A percentile compares a stretch with the other conserved stretches of the same genome.
These are phyloP conservation scores for Pilasporangium apinafurcum DNA, from an alignment of 352 stramenopile genomes.

Conservation along the genomic window DNA sequence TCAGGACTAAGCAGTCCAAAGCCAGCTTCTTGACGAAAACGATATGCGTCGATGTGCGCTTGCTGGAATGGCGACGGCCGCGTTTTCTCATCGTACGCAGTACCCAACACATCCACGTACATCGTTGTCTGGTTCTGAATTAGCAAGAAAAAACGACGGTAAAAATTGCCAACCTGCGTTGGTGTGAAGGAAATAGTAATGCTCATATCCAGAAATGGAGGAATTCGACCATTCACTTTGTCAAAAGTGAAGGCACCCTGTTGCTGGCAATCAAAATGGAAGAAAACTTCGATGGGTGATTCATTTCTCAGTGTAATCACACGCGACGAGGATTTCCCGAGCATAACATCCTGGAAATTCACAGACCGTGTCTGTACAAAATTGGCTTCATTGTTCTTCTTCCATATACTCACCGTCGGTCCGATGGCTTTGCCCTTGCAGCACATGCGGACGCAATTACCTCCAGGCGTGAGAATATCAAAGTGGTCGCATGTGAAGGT, in stretches of 20 bases:
- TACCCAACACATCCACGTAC: slow-evolving; percentile 88
- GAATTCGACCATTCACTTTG: slow-evolving; percentile 66
- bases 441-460: slow-evolving; percentile 72
- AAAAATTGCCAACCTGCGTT: slow-evolving; percentile 85
- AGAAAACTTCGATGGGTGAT: slow-evolving; percentile 60
- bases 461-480: slow-evolving; percentile 83
- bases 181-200: slow-evolving; percentile 84
- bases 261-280: slow-evolving; percentile 71
- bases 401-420: slow-evolving; percentile 66
- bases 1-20: slow-evolving; percentile 74
- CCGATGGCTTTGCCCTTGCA: slow-evolving; percentile 67
- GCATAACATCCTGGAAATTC: slow-evolving; percentile 87
- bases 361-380: slow-evolving; percentile 68
- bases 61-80: slow-evolving; percentile 89
- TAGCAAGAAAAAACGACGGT: slow-evolving; percentile 82
- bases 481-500: slow-evolving; percentile 90
- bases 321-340: slow-evolving; percentile 45
- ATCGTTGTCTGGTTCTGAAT: slow-evolving; percentile 81
- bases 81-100: slow-evolving; percentile 83
- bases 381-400: slow-evolving; percentile 73
- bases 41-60: slow-evolving; percentile 87
- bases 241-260: slow-evolving; percentile 85
- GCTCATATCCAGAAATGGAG: slow-evolving; percentile 65
- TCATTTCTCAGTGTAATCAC: slow-evolving; percentile 85
- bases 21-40: slow-evolving; percentile 36